Conservation (phyloP, 108 stramenopile genomes). For the Cyclotella kingstonii region DNA sequence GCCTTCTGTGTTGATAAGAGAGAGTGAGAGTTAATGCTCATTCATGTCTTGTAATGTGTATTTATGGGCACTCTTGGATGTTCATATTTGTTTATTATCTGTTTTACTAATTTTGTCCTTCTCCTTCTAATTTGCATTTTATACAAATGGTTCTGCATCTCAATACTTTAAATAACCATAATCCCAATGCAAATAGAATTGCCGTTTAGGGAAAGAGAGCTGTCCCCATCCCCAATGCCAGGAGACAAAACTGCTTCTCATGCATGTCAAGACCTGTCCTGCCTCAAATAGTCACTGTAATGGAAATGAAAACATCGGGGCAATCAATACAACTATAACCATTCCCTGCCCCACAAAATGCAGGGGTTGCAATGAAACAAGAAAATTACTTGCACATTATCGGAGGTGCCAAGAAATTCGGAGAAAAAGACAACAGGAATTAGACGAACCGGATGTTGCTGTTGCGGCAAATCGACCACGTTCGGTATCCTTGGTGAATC, state of each 20-base stretch:
- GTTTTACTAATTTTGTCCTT: too few species aligned
- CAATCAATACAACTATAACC: too few species aligned
- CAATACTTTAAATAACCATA: not conserved
- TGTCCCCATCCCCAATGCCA: conserved; percentile 70
- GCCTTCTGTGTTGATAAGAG: too few species aligned
- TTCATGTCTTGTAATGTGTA: too few species aligned
- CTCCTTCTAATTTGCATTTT: not conserved
- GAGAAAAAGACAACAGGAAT: conserved; percentile 42
- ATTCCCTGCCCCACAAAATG: conserved; percentile 57
- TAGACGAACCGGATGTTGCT: too few species aligned
- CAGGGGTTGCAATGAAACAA: conserved; percentile 76
- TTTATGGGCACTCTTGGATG: too few species aligned
- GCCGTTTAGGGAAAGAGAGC: conserved; percentile 39
- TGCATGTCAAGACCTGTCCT: conserved; percentile 68
- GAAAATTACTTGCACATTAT: conserved; percentile 78
- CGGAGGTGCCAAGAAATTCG: conserved; percentile 69
- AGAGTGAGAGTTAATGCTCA: too few species aligned
- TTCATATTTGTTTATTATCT: too few species aligned
- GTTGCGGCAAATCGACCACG: too few species aligned
- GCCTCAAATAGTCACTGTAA: conserved; percentile 10
- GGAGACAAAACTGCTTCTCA: conserved; percentile 69
- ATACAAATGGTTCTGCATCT: not conserved
- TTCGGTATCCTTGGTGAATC: not conserved
- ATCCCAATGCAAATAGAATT: conserved; percentile 44
- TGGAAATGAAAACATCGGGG: too few species aligned